Percentiles rank a stretch among this genome's conserved stretches.
phyloP scores from a whole-genome alignment of 2,329 filamentous ascomycete species.

The Aspergillus texensis region DNA sequence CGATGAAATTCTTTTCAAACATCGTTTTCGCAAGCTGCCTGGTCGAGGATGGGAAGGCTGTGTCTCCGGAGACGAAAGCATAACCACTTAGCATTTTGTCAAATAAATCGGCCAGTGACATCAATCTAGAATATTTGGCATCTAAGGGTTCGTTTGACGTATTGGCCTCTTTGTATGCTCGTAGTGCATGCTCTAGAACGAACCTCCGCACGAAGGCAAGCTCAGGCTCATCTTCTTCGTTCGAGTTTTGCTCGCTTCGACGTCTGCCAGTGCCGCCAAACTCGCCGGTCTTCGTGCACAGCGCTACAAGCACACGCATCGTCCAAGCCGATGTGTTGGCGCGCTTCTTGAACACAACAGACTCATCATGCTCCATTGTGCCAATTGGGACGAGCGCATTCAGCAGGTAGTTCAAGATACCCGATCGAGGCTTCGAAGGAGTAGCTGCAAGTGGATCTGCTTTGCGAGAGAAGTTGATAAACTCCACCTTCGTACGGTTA shows the following conservation, averaged over 20 bases:
- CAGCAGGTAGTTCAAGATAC: constrained; percentile 90
- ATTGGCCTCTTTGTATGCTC: constrained; percentile 87
- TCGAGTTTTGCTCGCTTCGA: constrained; percentile 45
- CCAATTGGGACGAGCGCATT: constrained; percentile 72
- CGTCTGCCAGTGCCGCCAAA: constrained; percentile 61
- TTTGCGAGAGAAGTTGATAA: constrained; percentile 98
- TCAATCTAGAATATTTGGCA: constrained; percentile 81
- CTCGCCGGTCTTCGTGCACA: constrained; percentile 87
- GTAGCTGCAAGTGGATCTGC: constrained; percentile 80
- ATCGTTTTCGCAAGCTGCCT: constrained; percentile 89
- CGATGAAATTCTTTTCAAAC: constrained; percentile 97
- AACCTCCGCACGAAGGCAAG: constrained; percentile 92
- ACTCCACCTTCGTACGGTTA: constrained; percentile 93
- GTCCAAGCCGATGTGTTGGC: constrained; percentile 82
- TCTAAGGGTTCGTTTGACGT: constrained; percentile 79
- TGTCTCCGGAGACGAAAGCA: constrained; percentile 61
- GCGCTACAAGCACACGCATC: constrained; percentile 79
- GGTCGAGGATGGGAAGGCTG: constrained; percentile 61
- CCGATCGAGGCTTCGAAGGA: constrained; percentile 90
- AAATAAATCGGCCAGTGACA: constrained; percentile 88
- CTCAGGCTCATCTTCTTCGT: constrained; percentile 46
- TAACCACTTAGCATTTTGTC: constrained; percentile 85
- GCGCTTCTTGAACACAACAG: constrained; percentile 79
- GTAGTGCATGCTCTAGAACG: constrained; percentile 88
- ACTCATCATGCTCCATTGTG: constrained; percentile 71